Evolutionary conservation across 2,329 filamentous ascomycete species (phyloP).

Genomic region (Neofusicoccum umdonicola): DNA sequence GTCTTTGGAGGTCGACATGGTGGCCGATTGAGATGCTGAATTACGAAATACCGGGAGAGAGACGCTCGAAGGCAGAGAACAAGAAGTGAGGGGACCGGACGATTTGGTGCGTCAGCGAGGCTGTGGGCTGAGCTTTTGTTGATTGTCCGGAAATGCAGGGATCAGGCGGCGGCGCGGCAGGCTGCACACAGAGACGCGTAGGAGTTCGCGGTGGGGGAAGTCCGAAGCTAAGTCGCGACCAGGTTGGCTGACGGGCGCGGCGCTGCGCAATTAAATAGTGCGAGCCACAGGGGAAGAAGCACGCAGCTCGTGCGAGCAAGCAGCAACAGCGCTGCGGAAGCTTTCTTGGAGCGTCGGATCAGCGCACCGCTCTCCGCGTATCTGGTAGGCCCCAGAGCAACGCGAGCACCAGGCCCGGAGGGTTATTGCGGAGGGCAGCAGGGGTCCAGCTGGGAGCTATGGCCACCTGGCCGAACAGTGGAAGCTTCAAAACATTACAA

Average conservation of each 20-base stretch:
- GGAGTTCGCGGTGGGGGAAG: constrained; percentile 11
- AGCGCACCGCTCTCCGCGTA: neutral
- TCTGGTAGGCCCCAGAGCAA: neutral
- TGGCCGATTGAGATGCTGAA: neutral
- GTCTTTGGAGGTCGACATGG: constrained; percentile 4
- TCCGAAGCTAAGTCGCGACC: neutral
- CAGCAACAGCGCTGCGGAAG: neutral
- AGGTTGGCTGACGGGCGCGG: neutral
- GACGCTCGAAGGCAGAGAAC: neutral
- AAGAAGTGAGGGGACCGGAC: neutral
- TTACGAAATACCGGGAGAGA: neutral
- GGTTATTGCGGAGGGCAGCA: neutral
- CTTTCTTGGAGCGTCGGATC: neutral
- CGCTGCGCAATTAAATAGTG: neutral
- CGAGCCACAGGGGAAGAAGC: no score
- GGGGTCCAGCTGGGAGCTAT: constrained; percentile 11
- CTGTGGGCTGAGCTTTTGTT: constrained; percentile 2
- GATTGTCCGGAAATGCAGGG: constrained; percentile 2
- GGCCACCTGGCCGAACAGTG: neutral
- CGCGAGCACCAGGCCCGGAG: neutral
- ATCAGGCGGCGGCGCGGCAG: neutral
- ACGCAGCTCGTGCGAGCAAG: neutral
- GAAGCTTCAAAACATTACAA: neutral
- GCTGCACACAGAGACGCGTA: neutral
- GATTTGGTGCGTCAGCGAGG: neutral